Evolutionary conservation across 1,139 yeast species (phyloP).

Genomic region (Blastobotrys indianensis): DNA sequence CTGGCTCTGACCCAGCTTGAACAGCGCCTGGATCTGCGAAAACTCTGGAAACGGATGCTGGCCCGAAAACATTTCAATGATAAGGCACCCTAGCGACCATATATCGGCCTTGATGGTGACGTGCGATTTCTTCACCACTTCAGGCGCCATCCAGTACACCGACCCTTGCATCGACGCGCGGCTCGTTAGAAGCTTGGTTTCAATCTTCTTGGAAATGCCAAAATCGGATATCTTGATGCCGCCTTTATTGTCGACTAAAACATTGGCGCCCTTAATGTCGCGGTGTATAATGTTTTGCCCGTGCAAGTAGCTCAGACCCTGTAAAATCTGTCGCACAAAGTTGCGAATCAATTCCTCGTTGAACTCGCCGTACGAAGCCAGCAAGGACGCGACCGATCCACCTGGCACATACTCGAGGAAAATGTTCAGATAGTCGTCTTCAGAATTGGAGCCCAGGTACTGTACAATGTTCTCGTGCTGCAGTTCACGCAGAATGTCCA

Average conservation of each 20-base stretch:
- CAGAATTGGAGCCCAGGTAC: constrained; percentile 78
- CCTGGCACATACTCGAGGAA: constrained; percentile 96
- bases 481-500: constrained; percentile 67
- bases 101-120: constrained; percentile 89
- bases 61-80: constrained; percentile 93
- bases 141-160: constrained; percentile 98
- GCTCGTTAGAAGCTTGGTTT: constrained; percentile 40
- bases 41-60: constrained; percentile 91
- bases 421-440: constrained; percentile 62
- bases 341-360: constrained; percentile 84
- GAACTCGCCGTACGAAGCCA: constrained; percentile 81
- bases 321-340: constrained; percentile 75
- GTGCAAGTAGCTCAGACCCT: constrained; percentile 77
- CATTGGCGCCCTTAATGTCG: constrained; percentile 91
- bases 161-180: constrained; percentile 90
- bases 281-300: constrained; percentile 80
- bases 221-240: constrained; percentile 90
- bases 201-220: constrained; percentile 82
- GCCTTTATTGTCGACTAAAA: constrained; percentile 83
- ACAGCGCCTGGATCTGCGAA: constrained; percentile 93
- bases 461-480: constrained; percentile 91
- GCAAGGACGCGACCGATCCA: constrained; percentile 86
- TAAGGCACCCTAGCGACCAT: constrained; percentile 91
- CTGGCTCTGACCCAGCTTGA: constrained; percentile 80
- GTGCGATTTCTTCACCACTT: constrained; percentile 85